A percentile compares a stretch with the other conserved stretches of the same genome.
Evolutionary conservation across 1,284 basidiomycete species (phyloP).

Genomic region (Apiotrichum montevideense): DNA sequence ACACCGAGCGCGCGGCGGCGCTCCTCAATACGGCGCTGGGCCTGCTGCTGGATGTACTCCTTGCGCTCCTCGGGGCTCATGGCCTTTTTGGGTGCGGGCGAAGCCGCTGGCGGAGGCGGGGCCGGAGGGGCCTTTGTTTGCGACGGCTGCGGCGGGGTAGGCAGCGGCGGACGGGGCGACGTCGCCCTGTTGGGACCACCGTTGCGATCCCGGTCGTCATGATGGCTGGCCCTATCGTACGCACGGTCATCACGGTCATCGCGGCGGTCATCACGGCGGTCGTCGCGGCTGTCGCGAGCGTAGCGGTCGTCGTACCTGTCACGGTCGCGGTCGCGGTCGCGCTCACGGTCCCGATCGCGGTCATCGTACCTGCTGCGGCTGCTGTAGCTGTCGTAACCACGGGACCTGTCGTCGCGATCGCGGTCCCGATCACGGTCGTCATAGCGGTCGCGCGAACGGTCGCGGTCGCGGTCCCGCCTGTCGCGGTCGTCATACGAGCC

Average conservation of each 20-base stretch:
- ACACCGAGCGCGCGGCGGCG: slow-evolving; percentile 82
- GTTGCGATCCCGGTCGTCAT: slow-evolving; percentile 32
- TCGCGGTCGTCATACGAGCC: slow-evolving; percentile 49
- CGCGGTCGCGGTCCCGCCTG: slow-evolving; percentile 37
- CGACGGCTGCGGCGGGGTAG: neutral
- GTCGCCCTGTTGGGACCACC: slow-evolving; percentile 16
- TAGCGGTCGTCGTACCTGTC: slow-evolving; percentile 27
- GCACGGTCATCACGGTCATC: slow-evolving; percentile 23
- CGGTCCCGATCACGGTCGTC: slow-evolving; percentile 38
- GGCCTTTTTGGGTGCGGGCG: slow-evolving; percentile 50
- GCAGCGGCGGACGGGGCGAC: slow-evolving; percentile 9
- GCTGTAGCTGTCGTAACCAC: slow-evolving; percentile 5
- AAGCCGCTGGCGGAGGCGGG: slow-evolving; percentile 27
- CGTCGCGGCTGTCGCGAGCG: slow-evolving; percentile 12
- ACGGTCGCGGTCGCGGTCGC: slow-evolving; percentile 23
- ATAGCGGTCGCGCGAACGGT: slow-evolving; percentile 34
- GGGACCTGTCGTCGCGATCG: slow-evolving; percentile 1
- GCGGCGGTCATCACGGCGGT: slow-evolving; percentile 22
- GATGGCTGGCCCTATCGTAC: neutral
- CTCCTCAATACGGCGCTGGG: slow-evolving; percentile 74
- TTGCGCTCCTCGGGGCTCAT: slow-evolving; percentile 81
- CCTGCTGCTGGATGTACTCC: slow-evolving; percentile 74
- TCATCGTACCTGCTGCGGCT: slow-evolving; percentile 8
- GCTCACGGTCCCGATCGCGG: slow-evolving; percentile 18
- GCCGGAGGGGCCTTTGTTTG: slow-evolving; percentile 6